Base-by-base conservation (phyloP, 148 eudicot species). In the Heliosperma pusillum region DNA sequence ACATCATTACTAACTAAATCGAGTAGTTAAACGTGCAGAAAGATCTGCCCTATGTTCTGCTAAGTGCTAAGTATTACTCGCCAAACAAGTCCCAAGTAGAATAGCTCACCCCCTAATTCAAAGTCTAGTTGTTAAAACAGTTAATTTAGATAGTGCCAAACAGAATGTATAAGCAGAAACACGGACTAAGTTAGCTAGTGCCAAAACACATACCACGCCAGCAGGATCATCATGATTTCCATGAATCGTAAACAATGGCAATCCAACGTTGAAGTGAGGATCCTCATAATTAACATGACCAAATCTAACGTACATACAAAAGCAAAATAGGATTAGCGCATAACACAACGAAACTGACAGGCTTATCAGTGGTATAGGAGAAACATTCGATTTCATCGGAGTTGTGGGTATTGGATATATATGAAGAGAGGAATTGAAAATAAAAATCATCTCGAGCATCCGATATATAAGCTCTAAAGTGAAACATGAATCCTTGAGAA, bases 181-280 rank as follows among this genome's bases (percentile, higher is more conserved):
- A 71, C 8, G 64, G 11, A 69, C 4, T 26, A 22, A 45, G 20
- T 33, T 52, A 12, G 58, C 70, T 21, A 26, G 44, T 33, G 74
- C 70, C 21, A 67, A 47, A 72, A 63, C 52, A 9, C 89, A 75
- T 94, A 95, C 98, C 98, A 95, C 99, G 84, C 99, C 99, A 75
- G 99, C 97, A 75, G 99, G 99, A 86, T 95, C 99, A 82, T 95
- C 99, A 84, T 95, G 99, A 87, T 95, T 95, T 72, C 99, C 99
- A 78, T 95, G 99, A 86, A 95, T 95, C 76, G 97, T 92, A 88
- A 95, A 95, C 80, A 95, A 97, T 47, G 99, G 99, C 87, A 95
- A 82, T 74, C 99, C 99, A 79, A 95, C 94, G 79, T 95, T 95
- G 89, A 89, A 92, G 82, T 95, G 96, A 75, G 99, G 99, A 81